phyloP scores from a whole-genome alignment of 2,329 filamentous ascomycete genomes.

The Colletotrichum tropicale region DNA sequence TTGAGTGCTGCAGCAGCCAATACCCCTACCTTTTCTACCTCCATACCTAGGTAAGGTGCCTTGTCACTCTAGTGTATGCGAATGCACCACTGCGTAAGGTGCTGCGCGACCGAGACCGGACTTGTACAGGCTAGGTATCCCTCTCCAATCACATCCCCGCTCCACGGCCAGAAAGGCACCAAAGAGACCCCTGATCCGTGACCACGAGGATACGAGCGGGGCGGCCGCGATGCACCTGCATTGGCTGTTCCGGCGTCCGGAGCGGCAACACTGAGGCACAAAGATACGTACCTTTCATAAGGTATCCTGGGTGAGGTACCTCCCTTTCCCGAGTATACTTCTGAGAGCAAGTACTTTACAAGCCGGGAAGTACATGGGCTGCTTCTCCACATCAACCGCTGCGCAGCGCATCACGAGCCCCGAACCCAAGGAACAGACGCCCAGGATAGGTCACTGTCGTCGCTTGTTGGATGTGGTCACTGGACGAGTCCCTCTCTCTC shows the following conservation, averaged over 20 bases:
- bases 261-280: not conserved
- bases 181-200: conserved; percentile 13
- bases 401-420: conserved; percentile 19
- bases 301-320: not conserved
- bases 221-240: conserved; percentile 21
- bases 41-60: not conserved
- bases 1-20: conserved; percentile 7
- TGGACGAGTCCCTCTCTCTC: not conserved
- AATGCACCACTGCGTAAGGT: not conserved
- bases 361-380: not conserved
- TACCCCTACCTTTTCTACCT: conserved; percentile 1
- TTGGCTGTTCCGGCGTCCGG: conserved; percentile 19
- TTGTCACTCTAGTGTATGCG: not conserved
- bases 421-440: not conserved
- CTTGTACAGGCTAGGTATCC: conserved; percentile 18
- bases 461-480: not conserved
- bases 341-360: not conserved
- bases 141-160: conserved; percentile 3
- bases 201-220: conserved; percentile 19
- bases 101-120: conserved; percentile 15
- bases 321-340: not conserved
- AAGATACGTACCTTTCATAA: not conserved
- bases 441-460: not conserved
- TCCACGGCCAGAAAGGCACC: not conserved
- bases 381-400: conserved; percentile 6